phyloP scores from a whole-genome alignment of 176 grass and related monocot species.

The Lolium multiflorum region DNA sequence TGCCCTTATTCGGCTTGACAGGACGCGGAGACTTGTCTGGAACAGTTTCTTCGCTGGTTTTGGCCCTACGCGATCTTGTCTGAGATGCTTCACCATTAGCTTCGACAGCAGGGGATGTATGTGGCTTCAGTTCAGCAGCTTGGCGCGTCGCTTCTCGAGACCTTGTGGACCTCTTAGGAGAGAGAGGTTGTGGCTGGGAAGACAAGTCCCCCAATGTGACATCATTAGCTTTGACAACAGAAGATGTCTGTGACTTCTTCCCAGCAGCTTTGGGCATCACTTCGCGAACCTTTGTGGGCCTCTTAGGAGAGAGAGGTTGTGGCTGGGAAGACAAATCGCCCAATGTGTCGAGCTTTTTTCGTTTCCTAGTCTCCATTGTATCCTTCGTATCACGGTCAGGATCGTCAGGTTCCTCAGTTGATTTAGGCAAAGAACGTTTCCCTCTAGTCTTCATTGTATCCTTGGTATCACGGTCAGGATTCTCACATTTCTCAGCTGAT shows the following conservation, averaged over 20 bases:
- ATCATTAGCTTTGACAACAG: conserved; percentile 46
- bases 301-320: conserved; percentile 37
- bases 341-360: conserved; percentile 70
- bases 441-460: neutral
- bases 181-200: conserved; percentile 38
- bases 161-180: conserved; percentile 52
- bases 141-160: conserved; percentile 49
- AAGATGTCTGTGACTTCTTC: conserved; percentile 25
- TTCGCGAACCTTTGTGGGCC: conserved; percentile 51
- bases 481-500: neutral
- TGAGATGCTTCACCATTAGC: conserved; percentile 36
- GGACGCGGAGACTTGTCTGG: conserved; percentile 11
- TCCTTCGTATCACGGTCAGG: neutral
- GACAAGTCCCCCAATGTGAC: conserved; percentile 39
- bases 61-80: conserved; percentile 37
- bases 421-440: neutral
- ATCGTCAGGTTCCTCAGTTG: conserved; percentile 4
- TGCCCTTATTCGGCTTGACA: conserved; percentile 39
- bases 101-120: conserved; percentile 34
- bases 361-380: conserved; percentile 47
- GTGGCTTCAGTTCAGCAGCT: conserved; percentile 38
- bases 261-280: conserved; percentile 45
- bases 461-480: neutral
- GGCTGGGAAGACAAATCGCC: conserved; percentile 66
- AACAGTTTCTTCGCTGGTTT: conserved; percentile 17